phyloP scores from a whole-genome alignment of 2,329 filamentous ascomycete species.

The Fusarium oxysporum region DNA sequence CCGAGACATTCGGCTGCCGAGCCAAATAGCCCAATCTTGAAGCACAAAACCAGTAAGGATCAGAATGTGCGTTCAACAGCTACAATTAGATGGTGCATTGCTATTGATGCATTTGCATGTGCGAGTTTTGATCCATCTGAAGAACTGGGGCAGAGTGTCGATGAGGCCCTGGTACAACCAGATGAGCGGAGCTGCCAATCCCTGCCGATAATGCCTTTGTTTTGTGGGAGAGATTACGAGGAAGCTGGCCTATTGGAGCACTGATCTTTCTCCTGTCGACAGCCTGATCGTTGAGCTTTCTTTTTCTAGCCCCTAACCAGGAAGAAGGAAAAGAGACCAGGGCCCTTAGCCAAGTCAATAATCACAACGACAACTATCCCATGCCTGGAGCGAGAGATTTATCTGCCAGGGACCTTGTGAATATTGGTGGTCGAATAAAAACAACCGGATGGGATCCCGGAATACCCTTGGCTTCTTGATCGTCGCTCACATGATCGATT shows the following conservation, averaged over 20 bases:
- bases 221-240: constrained; percentile 1
- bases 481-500: constrained; percentile 41
- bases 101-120: background rate
- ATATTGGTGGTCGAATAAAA: background rate
- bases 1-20: background rate
- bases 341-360: background rate
- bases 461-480: constrained; percentile 10
- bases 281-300: background rate
- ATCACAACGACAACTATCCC: background rate
- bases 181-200: constrained; percentile 5
- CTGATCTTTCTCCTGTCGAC: background rate
- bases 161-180: background rate
- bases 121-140: background rate
- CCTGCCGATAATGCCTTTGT: constrained; percentile 6
- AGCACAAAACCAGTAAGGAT: background rate
- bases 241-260: constrained; percentile 16
- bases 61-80: background rate
- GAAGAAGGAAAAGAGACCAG: background rate
- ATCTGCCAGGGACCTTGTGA: background rate
- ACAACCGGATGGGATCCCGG: background rate
- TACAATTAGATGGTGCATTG: background rate
- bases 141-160: constrained; percentile 17
- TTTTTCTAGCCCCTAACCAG: background rate
- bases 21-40: background rate
- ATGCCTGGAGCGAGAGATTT: background rate